Evolutionary conservation across 2,329 filamentous ascomycete species (phyloP), one percentile per base, ranked within the genome.

Genomic region (Trichophyton benhamiae): DNA sequence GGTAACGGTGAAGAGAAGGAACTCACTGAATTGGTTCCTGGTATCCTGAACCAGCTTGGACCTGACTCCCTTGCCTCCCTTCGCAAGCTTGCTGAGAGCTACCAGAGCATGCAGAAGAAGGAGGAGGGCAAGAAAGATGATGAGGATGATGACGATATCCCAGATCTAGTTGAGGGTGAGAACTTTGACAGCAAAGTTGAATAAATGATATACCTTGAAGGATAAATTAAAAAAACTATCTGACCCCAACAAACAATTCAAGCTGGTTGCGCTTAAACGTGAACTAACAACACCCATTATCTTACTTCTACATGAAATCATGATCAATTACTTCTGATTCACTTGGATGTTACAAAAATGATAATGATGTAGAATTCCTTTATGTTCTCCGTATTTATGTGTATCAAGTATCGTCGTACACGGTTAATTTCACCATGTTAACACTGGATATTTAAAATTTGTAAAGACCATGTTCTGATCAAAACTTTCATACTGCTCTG

Each of bases 1-100:
- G 94, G 94, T 71, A 87, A 90, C 77, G 94, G 92, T 68, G 94
- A 99, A 82, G 94, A 99, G 81, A 99, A 99, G 86, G 94, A 99
- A 82, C 89, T 99, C 69, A 99, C 94, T 66, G 94, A 99, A 83
- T 91, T 99, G 72, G 94, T 99, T 68, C 94, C 94, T 72, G 94
- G 94, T 68, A 99, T 99, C 80, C 89, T 99, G 67, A 99, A 97
- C 87, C 94, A 99, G 83, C 90, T 99, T 66, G 94, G 94, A 73
- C 94, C 94, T 73, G 94, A 99, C 83, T 96, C 90, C 66, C 88
- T 99, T 64, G 94, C 94, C 64, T 96, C 91, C 66, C 89, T 99
- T 74, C 89, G 94, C 78, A 97, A 97, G 83, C 85, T 99, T 66
- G 94, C 94, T 71, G 94, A 99, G 85, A 95, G 88, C 84, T 99